Evolutionary conservation across 2,329 filamentous ascomycete genomes (phyloP).

Genomic region (Stachybotrys elegans): DNA sequence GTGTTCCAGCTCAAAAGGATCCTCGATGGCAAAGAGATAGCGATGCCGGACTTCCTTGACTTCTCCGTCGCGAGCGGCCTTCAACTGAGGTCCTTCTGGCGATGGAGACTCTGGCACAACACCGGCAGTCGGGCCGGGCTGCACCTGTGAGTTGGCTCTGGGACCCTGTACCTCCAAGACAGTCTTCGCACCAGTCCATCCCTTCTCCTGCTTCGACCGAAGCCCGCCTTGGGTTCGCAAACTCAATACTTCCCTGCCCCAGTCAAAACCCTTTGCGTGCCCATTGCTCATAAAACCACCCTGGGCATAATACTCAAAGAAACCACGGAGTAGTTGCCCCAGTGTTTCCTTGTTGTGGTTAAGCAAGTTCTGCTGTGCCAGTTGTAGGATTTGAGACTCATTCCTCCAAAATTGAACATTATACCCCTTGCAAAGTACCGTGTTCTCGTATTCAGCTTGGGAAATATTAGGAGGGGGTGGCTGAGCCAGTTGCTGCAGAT

Average conservation of each 20-base stretch:
- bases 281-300: constrained; percentile 47
- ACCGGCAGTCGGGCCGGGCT: background rate
- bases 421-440: constrained; percentile 52
- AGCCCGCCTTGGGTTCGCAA: constrained; percentile 68
- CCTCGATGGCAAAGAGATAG: constrained; percentile 85
- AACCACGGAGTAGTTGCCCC: constrained; percentile 69
- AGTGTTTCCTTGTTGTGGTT: constrained; percentile 66
- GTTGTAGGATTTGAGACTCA: constrained; percentile 60
- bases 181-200: constrained; percentile 80
- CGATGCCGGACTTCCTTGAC: constrained; percentile 70
- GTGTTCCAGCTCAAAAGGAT: constrained; percentile 83
- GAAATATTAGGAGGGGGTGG: constrained; percentile 29
- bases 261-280: constrained; percentile 61
- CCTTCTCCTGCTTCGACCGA: constrained; percentile 69
- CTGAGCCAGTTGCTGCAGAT: constrained; percentile 61
- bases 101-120: background rate
- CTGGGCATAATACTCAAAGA: constrained; percentile 83
- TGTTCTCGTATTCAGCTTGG: constrained; percentile 15
- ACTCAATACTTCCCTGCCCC: constrained; percentile 75
- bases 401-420: constrained; percentile 75
- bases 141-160: constrained; percentile 10
- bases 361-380: constrained; percentile 54
- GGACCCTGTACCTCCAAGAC: constrained; percentile 47
- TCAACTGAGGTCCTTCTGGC: constrained; percentile 8
- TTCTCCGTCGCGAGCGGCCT: constrained; percentile 23